These are phyloP conservation scores for Metarhizium humberi DNA, from an alignment of 2,329 filamentous ascomycete species.

Conservation along the genomic window DNA sequence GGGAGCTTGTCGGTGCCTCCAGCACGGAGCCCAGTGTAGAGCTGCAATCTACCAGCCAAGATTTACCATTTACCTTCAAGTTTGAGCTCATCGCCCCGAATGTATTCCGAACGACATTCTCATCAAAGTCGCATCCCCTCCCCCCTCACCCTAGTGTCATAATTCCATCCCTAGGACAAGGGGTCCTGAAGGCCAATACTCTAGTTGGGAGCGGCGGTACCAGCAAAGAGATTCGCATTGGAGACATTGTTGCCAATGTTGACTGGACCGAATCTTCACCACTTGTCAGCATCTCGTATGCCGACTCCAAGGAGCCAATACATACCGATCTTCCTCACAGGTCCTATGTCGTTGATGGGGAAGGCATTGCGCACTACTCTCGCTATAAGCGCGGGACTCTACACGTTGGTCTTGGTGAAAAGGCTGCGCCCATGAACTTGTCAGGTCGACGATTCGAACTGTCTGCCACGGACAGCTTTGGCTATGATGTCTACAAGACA, in stretches of 20 bases:
- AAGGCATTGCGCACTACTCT: conserved; percentile 56
- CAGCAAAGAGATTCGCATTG: conserved; percentile 35
- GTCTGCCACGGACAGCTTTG: conserved; percentile 58
- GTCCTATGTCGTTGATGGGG: conserved; percentile 54
- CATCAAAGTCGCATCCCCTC: conserved; percentile 49
- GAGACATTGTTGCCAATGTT: conserved; percentile 42
- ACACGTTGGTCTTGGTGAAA: conserved; percentile 64
- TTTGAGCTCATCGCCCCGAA: conserved; percentile 55
- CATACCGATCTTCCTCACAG: conserved; percentile 55
- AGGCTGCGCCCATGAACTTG: conserved; percentile 64
- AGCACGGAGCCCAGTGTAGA: conserved; percentile 10
- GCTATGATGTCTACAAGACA: conserved; percentile 61
- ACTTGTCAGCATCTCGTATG: conserved; percentile 44
- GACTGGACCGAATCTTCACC: conserved; percentile 48
- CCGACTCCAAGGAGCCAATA: conserved; percentile 37
- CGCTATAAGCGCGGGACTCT: conserved; percentile 52
- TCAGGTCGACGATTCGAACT: conserved; percentile 56
- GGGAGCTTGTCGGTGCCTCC: conserved; percentile 22
- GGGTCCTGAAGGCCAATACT: conserved; percentile 6
- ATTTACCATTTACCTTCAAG: conserved; percentile 42
- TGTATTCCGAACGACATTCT: conserved; percentile 60
- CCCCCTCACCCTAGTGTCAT: conserved; percentile 55
- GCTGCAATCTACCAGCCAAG: conserved; percentile 14
- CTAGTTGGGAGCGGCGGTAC: neutral
- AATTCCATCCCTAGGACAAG: conserved; percentile 22